Base-by-base conservation (phyloP, 768 basidiomycete genomes). In the Russula abietina region DNA sequence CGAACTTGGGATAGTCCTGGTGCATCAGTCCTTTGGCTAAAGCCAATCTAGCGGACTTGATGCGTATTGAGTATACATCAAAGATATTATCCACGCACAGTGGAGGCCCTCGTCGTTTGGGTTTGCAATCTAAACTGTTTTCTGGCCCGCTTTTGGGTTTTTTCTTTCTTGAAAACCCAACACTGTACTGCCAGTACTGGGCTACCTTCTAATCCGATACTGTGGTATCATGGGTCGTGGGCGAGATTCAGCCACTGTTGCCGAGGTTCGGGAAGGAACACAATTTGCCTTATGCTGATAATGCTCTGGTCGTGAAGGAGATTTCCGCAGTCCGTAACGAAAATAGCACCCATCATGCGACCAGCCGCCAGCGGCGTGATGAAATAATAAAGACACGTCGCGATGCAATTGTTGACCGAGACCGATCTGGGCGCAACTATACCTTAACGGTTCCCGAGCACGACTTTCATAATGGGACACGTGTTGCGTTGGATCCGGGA, bases 381-480 rank as follows among this genome's bases (percentile, higher is more conserved):
- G 32, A 36, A 26, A 55, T 49, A 24, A 36, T 39, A 10, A 43
- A 39, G 22, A 22, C 52, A 24, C 22, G 19, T 45, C 26, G 52
- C n/a, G 28, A 64, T 58, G 57, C 24, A 57, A 57, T 63, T 24
- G 30, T 22, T 26, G 49, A 58, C 57, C 57, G 58, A 56, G 36
- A 46, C 52, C 43, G 28, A 48, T 22, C 59, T 33, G 57, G 62
- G 58, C 58, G 53, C 54, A 43, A 51, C 22, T 36, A 38, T 61
- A 39, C 51, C 22, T 36, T 33, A 41, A 33, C 24, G 32, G 30
- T 59, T 57, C 57, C 53, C 46, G 58, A 64, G 46, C 57, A 49
- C n/a, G 32, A 48, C 45, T 50, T 57, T 43, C 52, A 52, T 16
- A 39, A 49, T n/a, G 46, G 16, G 33, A 49, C 62, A 63, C 62